A percentile compares a stretch with the other conserved stretches of the same genome.
Conservation (phyloP, 495 filamentous ascomycete species). For the Tuber calosporum region DNA sequence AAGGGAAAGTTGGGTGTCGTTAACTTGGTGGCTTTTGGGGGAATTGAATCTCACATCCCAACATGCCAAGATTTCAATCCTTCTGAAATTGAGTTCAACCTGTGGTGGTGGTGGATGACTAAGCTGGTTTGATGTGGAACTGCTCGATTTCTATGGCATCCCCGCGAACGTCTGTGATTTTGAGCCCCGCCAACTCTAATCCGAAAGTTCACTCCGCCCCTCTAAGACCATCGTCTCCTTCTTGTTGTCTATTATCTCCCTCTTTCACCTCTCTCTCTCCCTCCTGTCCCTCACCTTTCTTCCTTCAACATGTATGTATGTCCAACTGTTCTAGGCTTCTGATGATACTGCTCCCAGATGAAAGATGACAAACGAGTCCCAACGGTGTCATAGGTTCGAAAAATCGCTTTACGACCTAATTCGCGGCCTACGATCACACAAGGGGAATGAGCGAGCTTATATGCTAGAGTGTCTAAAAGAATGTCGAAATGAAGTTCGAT, state of each 20-base stretch:
- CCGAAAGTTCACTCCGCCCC: background rate
- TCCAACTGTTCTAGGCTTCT: background rate
- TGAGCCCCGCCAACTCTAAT: background rate
- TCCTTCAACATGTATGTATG: slow-evolving; percentile 3
- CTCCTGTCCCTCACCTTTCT: background rate
- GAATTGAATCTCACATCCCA: background rate
- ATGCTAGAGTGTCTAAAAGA: slow-evolving; percentile 84
- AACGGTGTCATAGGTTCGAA: slow-evolving; percentile 67
- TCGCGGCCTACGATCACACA: slow-evolving; percentile 84
- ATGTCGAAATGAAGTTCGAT: slow-evolving; percentile 83
- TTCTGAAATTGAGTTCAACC: background rate
- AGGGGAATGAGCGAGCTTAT: slow-evolving; percentile 87
- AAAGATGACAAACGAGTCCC: background rate
- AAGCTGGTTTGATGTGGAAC: background rate
- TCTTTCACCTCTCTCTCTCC: background rate
- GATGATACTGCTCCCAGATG: background rate
- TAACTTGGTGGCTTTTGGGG: background rate
- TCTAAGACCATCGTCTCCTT: background rate
- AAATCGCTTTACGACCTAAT: slow-evolving; percentile 99
- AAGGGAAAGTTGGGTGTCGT: background rate
- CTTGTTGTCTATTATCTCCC: background rate
- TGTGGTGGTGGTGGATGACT: background rate
- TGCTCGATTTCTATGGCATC: background rate
- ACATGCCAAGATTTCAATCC: background rate
- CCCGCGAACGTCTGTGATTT: background rate